Evolutionary conservation across 2,329 filamentous ascomycete species (phyloP).

Genomic region (Neodidymelliopsis sp.): DNA sequence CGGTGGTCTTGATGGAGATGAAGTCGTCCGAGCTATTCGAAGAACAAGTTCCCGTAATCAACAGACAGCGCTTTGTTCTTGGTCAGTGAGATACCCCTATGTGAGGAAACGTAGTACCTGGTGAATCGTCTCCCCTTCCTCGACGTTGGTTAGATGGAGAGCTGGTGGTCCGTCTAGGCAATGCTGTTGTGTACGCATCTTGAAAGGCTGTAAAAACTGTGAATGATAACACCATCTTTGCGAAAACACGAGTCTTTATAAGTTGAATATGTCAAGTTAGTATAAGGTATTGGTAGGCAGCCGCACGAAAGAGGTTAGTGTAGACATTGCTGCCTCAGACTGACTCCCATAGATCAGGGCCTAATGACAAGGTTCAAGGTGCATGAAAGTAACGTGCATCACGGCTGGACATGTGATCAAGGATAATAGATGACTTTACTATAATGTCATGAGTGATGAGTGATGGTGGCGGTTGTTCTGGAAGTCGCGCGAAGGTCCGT

Average conservation of each 20-base stretch:
- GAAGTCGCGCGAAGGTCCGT: slow-evolving; percentile 19
- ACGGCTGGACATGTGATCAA: too few species aligned
- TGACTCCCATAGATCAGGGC: too few species aligned
- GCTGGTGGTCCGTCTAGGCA: neutral
- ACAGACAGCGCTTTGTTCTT: slow-evolving; percentile 32
- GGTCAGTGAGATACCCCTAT: neutral
- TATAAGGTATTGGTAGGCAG: neutral
- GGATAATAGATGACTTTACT: too few species aligned
- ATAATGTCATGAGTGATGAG: neutral
- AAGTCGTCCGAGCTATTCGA: slow-evolving; percentile 25
- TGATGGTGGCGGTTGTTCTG: neutral
- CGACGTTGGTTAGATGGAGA: slow-evolving; percentile 28
- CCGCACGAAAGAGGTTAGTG: slow-evolving; percentile 7
- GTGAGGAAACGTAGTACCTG: slow-evolving; percentile 16
- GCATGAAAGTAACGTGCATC: too few species aligned
- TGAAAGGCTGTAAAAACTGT: too few species aligned
- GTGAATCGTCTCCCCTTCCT: slow-evolving; percentile 40
- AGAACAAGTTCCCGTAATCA: slow-evolving; percentile 37
- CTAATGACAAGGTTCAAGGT: too few species aligned
- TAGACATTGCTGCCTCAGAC: slow-evolving; percentile 8
- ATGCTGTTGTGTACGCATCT: too few species aligned
- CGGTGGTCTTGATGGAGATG: slow-evolving; percentile 31
- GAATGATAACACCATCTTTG: neutral
- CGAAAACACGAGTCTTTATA: neutral
- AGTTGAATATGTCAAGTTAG: neutral